A percentile compares a stretch with the other conserved stretches of the same genome.
These are phyloP conservation scores for Candida qinlingensis DNA, from an alignment of 805 yeast genomes.

Conservation along the genomic window DNA sequence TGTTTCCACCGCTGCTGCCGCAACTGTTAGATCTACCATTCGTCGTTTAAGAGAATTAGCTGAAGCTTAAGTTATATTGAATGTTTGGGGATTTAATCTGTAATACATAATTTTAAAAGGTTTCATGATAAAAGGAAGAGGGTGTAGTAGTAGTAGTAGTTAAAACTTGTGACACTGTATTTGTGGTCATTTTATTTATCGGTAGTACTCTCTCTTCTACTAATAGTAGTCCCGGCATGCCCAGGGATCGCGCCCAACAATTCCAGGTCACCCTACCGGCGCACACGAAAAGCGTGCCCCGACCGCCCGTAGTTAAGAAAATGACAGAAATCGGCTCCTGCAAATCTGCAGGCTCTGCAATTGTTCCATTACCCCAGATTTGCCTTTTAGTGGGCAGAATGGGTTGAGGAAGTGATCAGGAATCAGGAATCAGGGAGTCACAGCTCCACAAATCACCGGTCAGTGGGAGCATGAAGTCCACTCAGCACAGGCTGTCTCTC, in stretches of 20 bases:
- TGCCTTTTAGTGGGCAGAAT: not conserved
- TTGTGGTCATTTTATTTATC: no score
- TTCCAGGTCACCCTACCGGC: no score
- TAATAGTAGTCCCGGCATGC: no score
- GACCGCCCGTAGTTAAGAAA: no score
- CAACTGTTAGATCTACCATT: slow-evolving; percentile 99
- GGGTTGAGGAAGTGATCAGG: not conserved
- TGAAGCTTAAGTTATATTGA: slow-evolving; percentile 71
- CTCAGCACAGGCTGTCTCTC: no score
- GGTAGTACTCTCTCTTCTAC: no score
- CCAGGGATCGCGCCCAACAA: no score
- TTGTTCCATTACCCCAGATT: slow-evolving; percentile 14
- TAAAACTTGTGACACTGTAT: not conserved
- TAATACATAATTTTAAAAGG: slow-evolving; percentile 17
- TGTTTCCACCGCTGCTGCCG: slow-evolving; percentile 99
- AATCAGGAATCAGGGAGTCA: not conserved
- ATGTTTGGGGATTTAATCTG: slow-evolving; percentile 10
- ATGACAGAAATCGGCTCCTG: not conserved
- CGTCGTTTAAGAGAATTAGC: slow-evolving; percentile 99
- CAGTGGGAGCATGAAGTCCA: no score
- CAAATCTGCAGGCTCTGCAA: not conserved
- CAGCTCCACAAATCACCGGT: not conserved
- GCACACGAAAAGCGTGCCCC: no score
- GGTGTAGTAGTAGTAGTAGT: not conserved
- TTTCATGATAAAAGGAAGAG: slow-evolving; percentile 18